Conservation (phyloP, 2,329 filamentous ascomycete species). For the Helicocarpus griseus region DNA sequence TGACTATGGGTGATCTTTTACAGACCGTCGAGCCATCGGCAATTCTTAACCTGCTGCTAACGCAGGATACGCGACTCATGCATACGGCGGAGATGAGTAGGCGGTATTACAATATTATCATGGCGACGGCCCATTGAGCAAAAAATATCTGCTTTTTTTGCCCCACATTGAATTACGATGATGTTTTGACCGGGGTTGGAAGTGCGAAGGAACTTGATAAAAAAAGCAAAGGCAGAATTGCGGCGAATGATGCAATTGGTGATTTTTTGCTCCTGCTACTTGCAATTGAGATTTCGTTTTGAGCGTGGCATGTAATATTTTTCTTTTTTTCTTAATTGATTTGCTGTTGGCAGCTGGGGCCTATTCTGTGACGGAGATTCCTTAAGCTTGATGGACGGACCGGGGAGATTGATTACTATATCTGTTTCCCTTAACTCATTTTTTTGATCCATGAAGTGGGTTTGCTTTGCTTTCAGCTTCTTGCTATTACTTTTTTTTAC, state of each 20-base stretch:
- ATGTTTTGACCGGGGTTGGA: too few relatives aligned
- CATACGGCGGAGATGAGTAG: conserved; percentile 62
- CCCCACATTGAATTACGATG: too few relatives aligned
- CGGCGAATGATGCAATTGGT: too few relatives aligned
- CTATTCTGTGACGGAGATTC: too few relatives aligned
- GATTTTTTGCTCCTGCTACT: neutral
- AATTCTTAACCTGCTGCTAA: conserved; percentile 42
- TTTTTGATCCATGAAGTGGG: neutral
- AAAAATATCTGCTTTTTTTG: too few relatives aligned
- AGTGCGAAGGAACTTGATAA: too few relatives aligned
- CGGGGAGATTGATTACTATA: neutral
- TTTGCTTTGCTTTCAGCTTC: conserved; percentile 12
- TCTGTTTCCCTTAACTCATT: conserved; percentile 8
- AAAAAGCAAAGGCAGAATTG: neutral
- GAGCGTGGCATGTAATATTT: neutral
- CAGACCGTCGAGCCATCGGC: conserved; percentile 27
- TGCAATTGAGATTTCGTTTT: neutral
- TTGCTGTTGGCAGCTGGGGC: too few relatives aligned
- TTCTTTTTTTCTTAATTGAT: neutral
- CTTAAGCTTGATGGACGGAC: too few relatives aligned
- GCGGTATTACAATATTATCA: conserved; percentile 57
- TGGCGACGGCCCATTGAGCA: conserved; percentile 34
- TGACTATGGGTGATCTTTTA: neutral
- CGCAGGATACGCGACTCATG: conserved; percentile 60
- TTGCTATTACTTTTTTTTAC: conserved; percentile 2